phyloP scores from a whole-genome alignment of 176 grass and related monocot genomes.

The Raddia guianensis region DNA sequence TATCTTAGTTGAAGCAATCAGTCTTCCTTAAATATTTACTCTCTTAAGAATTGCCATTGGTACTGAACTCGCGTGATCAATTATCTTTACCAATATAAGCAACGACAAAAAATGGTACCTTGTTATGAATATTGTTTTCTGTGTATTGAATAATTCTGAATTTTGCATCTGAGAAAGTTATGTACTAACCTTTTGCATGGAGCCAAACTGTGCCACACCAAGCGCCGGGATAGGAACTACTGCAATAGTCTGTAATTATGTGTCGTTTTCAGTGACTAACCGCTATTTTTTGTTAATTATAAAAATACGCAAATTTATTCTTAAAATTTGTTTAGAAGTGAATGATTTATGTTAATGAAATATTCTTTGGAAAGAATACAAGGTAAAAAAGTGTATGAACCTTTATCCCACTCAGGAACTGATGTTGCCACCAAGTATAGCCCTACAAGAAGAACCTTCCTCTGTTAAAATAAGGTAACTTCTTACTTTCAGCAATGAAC shows the following conservation, averaged over 20 bases:
- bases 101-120: background rate
- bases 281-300: conserved; percentile 31
- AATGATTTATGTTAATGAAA: conserved; percentile 2
- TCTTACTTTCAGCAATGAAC: conserved; percentile 49
- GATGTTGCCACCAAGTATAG: conserved; percentile 87
- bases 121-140: background rate
- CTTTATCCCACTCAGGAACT: conserved; percentile 87
- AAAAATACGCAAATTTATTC: conserved; percentile 29
- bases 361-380: conserved; percentile 22
- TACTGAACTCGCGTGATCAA: background rate
- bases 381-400: conserved; percentile 45
- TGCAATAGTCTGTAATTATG: conserved; percentile 74
- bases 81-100: conserved; percentile 13
- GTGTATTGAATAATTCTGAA: conserved; percentile 5
- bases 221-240: conserved; percentile 60
- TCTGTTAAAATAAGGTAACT: conserved; percentile 56
- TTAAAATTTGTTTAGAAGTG: background rate
- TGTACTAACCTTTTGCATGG: conserved; percentile 68
- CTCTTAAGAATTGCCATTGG: conserved; percentile 1
- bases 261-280: conserved; percentile 28
- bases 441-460: conserved; percentile 65
- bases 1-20: background rate
- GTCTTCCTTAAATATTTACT: conserved; percentile 8
- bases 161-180: conserved; percentile 22
- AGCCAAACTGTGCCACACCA: conserved; percentile 88